Evolutionary conservation across 352 stramenopile genomes (phyloP).

Genomic region (Globisporangium uncinulatum): DNA sequence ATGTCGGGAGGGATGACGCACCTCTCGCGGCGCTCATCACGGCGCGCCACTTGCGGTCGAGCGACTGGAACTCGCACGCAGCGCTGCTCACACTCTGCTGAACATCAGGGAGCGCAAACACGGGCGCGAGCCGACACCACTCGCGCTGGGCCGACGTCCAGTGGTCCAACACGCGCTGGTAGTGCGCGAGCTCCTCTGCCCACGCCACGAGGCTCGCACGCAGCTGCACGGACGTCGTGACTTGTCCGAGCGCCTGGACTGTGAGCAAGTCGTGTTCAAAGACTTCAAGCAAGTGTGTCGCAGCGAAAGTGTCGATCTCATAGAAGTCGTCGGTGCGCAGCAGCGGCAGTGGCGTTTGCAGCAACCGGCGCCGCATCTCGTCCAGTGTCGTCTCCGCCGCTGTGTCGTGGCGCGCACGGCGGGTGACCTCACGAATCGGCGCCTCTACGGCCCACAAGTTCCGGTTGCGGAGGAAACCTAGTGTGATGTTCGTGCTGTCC

Average conservation of each 20-base stretch:
- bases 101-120: slow-evolving; percentile 50
- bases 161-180: slow-evolving; percentile 50
- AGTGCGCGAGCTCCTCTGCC: slow-evolving; percentile 56
- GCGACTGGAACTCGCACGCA: slow-evolving; percentile 48
- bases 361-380: slow-evolving; percentile 47
- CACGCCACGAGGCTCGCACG: slow-evolving; percentile 38
- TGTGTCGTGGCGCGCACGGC: slow-evolving; percentile 46
- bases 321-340: slow-evolving; percentile 37
- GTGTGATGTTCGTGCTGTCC: slow-evolving; percentile 42
- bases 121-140: slow-evolving; percentile 34
- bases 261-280: slow-evolving; percentile 56
- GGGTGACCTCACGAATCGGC: slow-evolving; percentile 54
- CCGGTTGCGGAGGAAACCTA: slow-evolving; percentile 43
- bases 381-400: slow-evolving; percentile 50
- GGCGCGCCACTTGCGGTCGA: slow-evolving; percentile 63
- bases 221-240: slow-evolving; percentile 29
- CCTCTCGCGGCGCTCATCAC: slow-evolving; percentile 59
- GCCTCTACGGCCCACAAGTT: slow-evolving; percentile 46
- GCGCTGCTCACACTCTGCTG: slow-evolving; percentile 51
- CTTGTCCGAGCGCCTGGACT: slow-evolving; percentile 48
- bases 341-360: slow-evolving; percentile 32
- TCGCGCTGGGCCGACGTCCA: slow-evolving; percentile 49
- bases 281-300: slow-evolving; percentile 25
- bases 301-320: slow-evolving; percentile 30
- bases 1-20: slow-evolving; percentile 41